phyloP scores from a whole-genome alignment of 148 eudicot species.

The Rhododendron ferrugineum region DNA sequence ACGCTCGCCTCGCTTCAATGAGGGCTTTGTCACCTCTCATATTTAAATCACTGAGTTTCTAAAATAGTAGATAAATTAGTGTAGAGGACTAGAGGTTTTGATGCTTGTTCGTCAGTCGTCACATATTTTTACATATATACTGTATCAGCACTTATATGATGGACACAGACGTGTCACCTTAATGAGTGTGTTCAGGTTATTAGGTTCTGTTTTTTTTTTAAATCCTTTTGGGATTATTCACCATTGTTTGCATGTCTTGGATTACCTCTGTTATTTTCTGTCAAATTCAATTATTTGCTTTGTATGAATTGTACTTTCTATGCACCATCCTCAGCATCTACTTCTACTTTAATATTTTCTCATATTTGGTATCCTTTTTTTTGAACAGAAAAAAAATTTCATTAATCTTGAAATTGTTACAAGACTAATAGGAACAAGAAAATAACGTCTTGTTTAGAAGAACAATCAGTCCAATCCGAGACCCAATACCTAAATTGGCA shows the following conservation, averaged over 20 bases:
- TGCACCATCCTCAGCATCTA: background rate
- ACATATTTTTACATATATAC: background rate
- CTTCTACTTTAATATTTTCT: background rate
- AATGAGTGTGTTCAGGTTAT: background rate
- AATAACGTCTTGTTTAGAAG: too few species aligned
- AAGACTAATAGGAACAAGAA: too few species aligned
- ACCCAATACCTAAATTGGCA: too few species aligned
- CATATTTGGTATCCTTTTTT: background rate
- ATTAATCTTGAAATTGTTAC: too few species aligned
- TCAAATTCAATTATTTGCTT: background rate
- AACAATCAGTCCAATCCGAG: too few species aligned
- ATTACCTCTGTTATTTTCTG: background rate
- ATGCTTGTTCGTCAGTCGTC: background rate
- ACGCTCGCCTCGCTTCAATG: too few species aligned
- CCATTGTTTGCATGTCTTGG: background rate
- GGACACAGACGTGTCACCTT: too few species aligned
- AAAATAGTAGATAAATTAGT: background rate
- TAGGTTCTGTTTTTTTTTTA: background rate
- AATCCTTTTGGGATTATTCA: background rate
- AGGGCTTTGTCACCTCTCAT: too few species aligned
- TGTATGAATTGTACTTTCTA: background rate
- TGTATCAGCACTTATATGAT: background rate
- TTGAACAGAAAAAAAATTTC: too few species aligned
- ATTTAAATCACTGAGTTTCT: too few species aligned
- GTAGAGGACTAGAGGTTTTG: background rate